These are phyloP conservation scores for Scorias spongiosa DNA, from an alignment of 2,329 filamentous ascomycete genomes.

Conservation along the genomic window DNA sequence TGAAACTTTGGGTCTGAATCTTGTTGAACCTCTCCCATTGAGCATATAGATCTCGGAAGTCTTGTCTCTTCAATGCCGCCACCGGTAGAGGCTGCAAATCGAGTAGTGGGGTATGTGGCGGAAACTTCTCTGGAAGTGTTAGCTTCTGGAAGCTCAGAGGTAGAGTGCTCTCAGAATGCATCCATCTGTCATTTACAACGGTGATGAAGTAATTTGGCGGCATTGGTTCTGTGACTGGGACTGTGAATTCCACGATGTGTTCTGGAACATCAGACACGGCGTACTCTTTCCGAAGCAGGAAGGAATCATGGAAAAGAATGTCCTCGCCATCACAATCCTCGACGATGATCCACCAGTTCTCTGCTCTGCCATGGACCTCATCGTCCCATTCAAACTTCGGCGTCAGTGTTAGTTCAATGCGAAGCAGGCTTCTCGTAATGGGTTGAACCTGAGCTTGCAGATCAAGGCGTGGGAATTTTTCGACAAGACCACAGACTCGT, in stretches of 20 bases:
- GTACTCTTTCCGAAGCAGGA: constrained; percentile 80
- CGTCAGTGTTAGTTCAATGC: constrained; percentile 77
- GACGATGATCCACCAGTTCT: constrained; percentile 93
- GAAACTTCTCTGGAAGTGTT: constrained; percentile 87
- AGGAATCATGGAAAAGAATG: constrained; percentile 87
- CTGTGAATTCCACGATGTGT: constrained; percentile 89
- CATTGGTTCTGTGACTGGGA: constrained; percentile 93
- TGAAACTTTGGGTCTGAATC: constrained; percentile 94
- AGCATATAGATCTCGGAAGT: constrained; percentile 69
- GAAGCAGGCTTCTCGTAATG: constrained; percentile 83
- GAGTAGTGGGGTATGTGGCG: constrained; percentile 78
- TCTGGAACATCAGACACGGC: constrained; percentile 75
- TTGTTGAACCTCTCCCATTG: constrained; percentile 87
- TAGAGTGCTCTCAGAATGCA: constrained; percentile 90
- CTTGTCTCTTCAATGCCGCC: constrained; percentile 70
- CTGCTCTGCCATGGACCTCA: constrained; percentile 67
- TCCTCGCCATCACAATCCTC: constrained; percentile 97
- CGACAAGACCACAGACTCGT: constrained; percentile 69
- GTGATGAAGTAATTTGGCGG: constrained; percentile 98
- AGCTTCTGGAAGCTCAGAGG: constrained; percentile 92
- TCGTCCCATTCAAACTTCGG: constrained; percentile 97
- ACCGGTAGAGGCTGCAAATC: constrained; percentile 86
- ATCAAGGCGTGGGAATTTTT: constrained; percentile 86
- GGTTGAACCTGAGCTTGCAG: constrained; percentile 89
- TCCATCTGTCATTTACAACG: constrained; percentile 89